Evolutionary conservation across 228 moss, liverwort and hornwort species (phyloP).

Genomic region (Sphagnum magellanicum): DNA sequence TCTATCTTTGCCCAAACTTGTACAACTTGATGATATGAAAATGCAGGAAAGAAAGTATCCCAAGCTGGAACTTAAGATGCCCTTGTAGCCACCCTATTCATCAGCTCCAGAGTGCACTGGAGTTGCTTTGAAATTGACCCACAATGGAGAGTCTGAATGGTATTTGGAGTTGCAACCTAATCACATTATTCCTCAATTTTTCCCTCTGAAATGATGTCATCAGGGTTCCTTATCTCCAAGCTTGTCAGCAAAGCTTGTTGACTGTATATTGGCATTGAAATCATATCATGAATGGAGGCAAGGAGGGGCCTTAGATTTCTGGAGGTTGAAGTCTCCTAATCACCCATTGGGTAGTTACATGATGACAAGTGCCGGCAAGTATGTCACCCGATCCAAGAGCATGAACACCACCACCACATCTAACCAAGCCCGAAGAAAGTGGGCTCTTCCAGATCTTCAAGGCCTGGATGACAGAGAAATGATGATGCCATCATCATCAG

Average conservation of each 20-base stretch:
- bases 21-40: not conserved
- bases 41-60: not conserved
- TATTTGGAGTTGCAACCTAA: no score
- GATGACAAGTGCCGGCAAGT: constrained; percentile 27
- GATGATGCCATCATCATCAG: constrained; percentile 26
- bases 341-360: constrained; percentile 23
- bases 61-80: no score
- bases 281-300: constrained; percentile 61
- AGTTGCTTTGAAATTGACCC: not conserved
- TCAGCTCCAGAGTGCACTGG: not conserved
- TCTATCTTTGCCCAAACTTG: not conserved
- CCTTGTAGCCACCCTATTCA: not conserved
- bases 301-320: constrained; percentile 55
- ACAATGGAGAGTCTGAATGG: no score
- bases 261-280: constrained; percentile 53
- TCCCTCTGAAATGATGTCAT: not conserved
- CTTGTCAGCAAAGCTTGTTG: constrained; percentile 44
- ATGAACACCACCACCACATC: constrained; percentile 13
- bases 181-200: not conserved
- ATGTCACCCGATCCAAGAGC: constrained; percentile 22
- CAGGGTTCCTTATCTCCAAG: constrained; percentile 45
- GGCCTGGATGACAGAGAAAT: constrained; percentile 24
- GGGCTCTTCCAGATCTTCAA: constrained; percentile 36
- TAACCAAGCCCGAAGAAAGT: constrained; percentile 38
- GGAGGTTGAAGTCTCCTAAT: constrained; percentile 47